phyloP scores from a whole-genome alignment of 169 alveolate genomes.

The Theileria sp. region DNA sequence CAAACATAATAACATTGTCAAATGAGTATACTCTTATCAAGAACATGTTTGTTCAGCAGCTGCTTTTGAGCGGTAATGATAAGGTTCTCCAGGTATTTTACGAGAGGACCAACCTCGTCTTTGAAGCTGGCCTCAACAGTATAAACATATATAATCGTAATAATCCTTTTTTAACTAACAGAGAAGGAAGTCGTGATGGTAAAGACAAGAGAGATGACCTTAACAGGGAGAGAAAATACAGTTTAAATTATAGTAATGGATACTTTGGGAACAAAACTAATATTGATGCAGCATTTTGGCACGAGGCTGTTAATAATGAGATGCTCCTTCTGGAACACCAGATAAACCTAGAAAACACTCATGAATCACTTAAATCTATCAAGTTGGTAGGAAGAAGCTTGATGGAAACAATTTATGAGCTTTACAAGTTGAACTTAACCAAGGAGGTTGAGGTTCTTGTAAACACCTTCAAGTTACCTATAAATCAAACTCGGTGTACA shows the following conservation, averaged over 20 bases:
- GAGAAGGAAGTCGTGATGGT: conserved; percentile 13
- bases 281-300: conserved; percentile 31
- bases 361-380: not conserved
- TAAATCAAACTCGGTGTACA: conserved; percentile 50
- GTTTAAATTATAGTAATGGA: conserved; percentile 38
- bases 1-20: conserved; percentile 22
- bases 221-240: not conserved
- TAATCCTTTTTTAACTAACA: not conserved
- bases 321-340: conserved; percentile 34
- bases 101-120: conserved; percentile 40
- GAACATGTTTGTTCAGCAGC: conserved; percentile 48
- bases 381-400: conserved; percentile 38
- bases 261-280: conserved; percentile 29
- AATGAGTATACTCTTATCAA: conserved; percentile 26
- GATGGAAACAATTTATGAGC: conserved; percentile 33
- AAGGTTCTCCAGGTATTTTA: conserved; percentile 36
- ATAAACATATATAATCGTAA: conserved; percentile 7
- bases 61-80: conserved; percentile 13
- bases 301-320: conserved; percentile 43
- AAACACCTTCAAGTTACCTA: conserved; percentile 25
- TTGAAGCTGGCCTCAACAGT: conserved; percentile 52
- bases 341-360: conserved; percentile 10
- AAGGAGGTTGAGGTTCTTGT: conserved; percentile 46
- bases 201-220: conserved; percentile 1
- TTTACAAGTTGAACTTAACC: conserved; percentile 36